Conservation (phyloP, 495 filamentous ascomycete genomes). For the Lineolata rhizophorae region DNA sequence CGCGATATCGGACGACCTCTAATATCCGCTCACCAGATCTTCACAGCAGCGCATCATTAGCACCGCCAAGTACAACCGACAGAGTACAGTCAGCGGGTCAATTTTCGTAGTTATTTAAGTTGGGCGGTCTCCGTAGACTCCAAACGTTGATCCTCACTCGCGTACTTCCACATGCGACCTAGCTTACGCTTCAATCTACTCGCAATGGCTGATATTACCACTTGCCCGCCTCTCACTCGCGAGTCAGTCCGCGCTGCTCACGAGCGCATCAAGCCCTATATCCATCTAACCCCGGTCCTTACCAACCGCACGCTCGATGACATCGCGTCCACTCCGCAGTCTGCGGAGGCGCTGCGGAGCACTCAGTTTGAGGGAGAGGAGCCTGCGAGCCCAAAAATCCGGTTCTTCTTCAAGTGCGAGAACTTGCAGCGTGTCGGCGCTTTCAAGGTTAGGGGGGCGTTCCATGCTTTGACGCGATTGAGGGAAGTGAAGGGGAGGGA, state of each 20-base stretch:
- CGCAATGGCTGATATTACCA: constrained; percentile 19
- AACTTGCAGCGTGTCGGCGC: constrained; percentile 80
- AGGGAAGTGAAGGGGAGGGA: constrained; percentile 23
- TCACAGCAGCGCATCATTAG: too few relatives aligned
- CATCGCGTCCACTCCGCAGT: constrained; percentile 53
- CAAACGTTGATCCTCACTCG: too few relatives aligned
- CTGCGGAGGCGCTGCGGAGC: constrained; percentile 25
- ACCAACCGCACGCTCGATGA: constrained; percentile 50
- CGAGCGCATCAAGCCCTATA: constrained; percentile 44
- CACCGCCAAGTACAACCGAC: too few relatives aligned
- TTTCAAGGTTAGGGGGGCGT: constrained; percentile 83
- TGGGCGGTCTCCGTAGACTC: too few relatives aligned
- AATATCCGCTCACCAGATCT: too few relatives aligned
- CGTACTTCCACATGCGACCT: too few relatives aligned
- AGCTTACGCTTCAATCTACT: too few relatives aligned
- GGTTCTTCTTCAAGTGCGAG: constrained; percentile 91
- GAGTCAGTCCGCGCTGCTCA: constrained; percentile 47
- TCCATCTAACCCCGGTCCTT: constrained; percentile 68
- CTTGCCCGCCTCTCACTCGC: constrained; percentile 39
- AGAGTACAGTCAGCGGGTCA: too few relatives aligned
- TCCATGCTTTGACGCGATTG: constrained; percentile 64
- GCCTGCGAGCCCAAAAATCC: constrained; percentile 41
- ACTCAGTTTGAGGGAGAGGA: constrained; percentile 33
- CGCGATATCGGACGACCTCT: too few relatives aligned
- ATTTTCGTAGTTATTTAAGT: too few relatives aligned